A percentile compares a stretch with the other conserved stretches of the same genome.
These are phyloP conservation scores for Pelargonium nanum DNA, from an alignment of 345 rosid genomes.

Conservation along the genomic window DNA sequence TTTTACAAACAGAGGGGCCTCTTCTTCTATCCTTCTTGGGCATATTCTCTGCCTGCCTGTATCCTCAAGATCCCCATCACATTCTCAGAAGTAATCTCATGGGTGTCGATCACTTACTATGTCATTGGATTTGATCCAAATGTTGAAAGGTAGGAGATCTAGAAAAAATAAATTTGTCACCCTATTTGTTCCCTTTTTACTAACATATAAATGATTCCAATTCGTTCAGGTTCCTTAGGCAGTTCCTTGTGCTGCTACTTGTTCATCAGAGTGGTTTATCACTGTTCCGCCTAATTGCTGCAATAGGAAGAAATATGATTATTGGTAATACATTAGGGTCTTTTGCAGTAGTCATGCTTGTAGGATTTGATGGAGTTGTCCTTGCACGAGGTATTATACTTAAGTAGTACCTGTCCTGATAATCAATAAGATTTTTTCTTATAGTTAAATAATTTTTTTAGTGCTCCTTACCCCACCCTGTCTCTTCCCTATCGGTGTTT, in stretches of 20 bases:
- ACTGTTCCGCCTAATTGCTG: constrained; percentile 47
- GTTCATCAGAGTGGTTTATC: constrained; percentile 55
- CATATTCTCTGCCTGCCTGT: constrained; percentile 72
- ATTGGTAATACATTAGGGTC: constrained; percentile 56
- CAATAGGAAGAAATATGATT: constrained; percentile 49
- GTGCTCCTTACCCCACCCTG: too few relatives aligned
- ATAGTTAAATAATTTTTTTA: background rate
- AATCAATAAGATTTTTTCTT: background rate
- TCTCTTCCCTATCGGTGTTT: background rate
- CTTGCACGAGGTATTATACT: constrained; percentile 36
- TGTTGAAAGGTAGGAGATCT: constrained; percentile 43
- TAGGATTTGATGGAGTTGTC: constrained; percentile 55
- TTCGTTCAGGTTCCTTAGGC: constrained; percentile 49
- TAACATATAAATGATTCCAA: background rate
- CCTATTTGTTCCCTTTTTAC: background rate
- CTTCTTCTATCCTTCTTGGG: constrained; percentile 72
- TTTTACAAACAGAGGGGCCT: constrained; percentile 79
- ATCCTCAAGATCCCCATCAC: constrained; percentile 64
- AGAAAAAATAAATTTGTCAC: background rate
- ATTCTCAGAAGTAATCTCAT: constrained; percentile 47
- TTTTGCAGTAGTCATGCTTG: constrained; percentile 35
- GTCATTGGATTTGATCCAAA: constrained; percentile 66
- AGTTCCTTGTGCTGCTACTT: constrained; percentile 40
- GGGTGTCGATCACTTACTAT: constrained; percentile 61
- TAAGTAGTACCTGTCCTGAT: too few relatives aligned